A percentile compares a stretch with the other conserved stretches of the same genome.
phyloP scores from a whole-genome alignment of 768 basidiomycete genomes.

The Leccinum boreale region DNA sequence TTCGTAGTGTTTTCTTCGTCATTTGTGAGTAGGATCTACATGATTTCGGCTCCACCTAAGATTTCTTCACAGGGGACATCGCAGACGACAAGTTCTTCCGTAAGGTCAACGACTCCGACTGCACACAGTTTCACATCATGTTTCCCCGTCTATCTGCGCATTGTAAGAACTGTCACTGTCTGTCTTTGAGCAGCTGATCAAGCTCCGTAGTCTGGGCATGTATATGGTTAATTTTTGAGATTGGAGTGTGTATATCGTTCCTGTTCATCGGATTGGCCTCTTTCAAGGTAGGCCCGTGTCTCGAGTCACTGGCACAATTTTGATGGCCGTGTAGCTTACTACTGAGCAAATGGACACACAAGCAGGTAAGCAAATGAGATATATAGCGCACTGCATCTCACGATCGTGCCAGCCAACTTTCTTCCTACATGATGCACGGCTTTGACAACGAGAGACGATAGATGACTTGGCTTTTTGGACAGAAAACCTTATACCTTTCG shows the following conservation, averaged over 20 bases:
- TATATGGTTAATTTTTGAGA: constrained; percentile 80
- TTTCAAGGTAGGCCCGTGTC: constrained; percentile 62
- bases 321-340: constrained; percentile 32
- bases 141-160: constrained; percentile 72
- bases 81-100: constrained; percentile 94
- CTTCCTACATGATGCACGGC: constrained; percentile 49
- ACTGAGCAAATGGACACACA: constrained; percentile 48
- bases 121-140: constrained; percentile 81
- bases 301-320: background rate
- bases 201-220: constrained; percentile 70
- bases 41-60: background rate
- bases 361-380: constrained; percentile 52
- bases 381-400: constrained; percentile 4
- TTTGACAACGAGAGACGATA: constrained; percentile 2
- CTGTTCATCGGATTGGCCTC: constrained; percentile 75
- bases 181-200: background rate
- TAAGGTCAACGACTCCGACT: constrained; percentile 90
- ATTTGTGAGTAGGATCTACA: constrained; percentile 57
- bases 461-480: background rate
- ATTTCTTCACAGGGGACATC: constrained; percentile 69
- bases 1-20: constrained; percentile 72
- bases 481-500: constrained; percentile 7
- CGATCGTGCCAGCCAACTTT: constrained; percentile 46
- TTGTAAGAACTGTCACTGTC: constrained; percentile 39
- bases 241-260: constrained; percentile 72